Percentiles rank a stretch among this genome's conserved stretches.
These are phyloP conservation scores for Bryoerythrophyllum caledonicum DNA, from an alignment of 225 moss, liverwort and hornwort species.

Conservation along the genomic window DNA sequence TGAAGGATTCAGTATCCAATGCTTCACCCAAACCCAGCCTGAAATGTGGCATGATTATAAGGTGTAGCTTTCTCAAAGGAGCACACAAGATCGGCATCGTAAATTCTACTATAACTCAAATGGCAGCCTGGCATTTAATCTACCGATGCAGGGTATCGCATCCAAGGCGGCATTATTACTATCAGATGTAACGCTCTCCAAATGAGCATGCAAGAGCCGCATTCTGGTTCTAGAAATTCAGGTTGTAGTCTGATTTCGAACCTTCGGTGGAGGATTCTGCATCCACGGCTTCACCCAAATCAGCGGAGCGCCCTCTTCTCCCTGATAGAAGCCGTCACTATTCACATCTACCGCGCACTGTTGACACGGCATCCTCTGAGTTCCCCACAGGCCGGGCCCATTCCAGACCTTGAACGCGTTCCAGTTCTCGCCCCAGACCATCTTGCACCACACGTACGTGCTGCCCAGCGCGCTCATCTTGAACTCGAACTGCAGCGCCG, in stretches of 20 bases:
- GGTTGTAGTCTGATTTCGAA: neutral
- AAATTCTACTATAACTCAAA: no score
- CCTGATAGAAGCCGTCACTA: constrained; percentile 9
- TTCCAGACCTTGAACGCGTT: constrained; percentile 12
- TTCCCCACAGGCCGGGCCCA: neutral
- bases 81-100: neutral
- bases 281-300: neutral
- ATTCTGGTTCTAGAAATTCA: no score
- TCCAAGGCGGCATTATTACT: neutral
- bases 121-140: neutral
- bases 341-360: neutral
- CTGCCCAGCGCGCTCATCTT: neutral
- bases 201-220: neutral
- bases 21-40: neutral
- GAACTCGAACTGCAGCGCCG: neutral
- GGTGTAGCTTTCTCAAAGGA: neutral
- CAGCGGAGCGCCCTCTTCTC: neutral
- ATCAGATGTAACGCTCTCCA: neutral
- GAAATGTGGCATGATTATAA: neutral
- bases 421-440: neutral
- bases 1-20: neutral
- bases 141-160: neutral
- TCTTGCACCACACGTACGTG: neutral
- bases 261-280: neutral
- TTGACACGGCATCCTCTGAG: constrained; percentile 10